A percentile compares a stretch with the other conserved stretches of the same genome.
Conservation (phyloP, 1,139 yeast species). For the Pichia sp. region DNA sequence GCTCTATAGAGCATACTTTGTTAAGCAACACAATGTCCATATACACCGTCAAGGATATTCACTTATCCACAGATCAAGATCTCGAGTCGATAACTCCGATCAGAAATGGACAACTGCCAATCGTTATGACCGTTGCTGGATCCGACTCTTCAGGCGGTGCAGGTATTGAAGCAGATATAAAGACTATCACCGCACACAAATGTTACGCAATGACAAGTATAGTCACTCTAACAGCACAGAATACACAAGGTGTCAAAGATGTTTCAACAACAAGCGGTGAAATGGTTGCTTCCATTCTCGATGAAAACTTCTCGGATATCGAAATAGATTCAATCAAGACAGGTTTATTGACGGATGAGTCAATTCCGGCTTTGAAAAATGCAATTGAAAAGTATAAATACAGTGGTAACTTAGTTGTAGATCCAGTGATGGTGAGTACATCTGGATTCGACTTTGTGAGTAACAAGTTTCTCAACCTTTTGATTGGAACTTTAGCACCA, state of each 20-base stretch:
- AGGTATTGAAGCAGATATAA: constrained; percentile 90
- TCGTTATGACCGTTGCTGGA: constrained; percentile 71
- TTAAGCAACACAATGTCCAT: not conserved
- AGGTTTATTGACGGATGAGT: constrained; percentile 65
- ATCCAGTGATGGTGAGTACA: constrained; percentile 19
- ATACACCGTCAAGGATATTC: not conserved
- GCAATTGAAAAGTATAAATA: constrained; percentile 37
- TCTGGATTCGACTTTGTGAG: constrained; percentile 15
- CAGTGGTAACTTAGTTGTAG: constrained; percentile 22
- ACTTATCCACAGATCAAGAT: not conserved
- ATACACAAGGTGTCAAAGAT: constrained; percentile 54
- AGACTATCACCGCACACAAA: constrained; percentile 74
- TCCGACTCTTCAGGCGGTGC: constrained; percentile 95
- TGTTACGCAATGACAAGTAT: constrained; percentile 83
- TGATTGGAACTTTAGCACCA: not conserved
- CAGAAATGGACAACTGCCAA: not conserved
- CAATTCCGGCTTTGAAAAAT: constrained; percentile 44
- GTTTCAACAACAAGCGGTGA: constrained; percentile 22
- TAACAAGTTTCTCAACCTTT: not conserved
- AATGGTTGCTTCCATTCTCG: constrained; percentile 7
- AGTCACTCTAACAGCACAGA: constrained; percentile 83
- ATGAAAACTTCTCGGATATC: constrained; percentile 33
- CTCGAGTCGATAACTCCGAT: constrained; percentile 11
- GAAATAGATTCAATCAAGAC: constrained; percentile 72
- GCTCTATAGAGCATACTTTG: not conserved